A percentile compares a stretch with the other conserved stretches of the same genome.
phyloP scores from a whole-genome alignment of 306 rosid species.

The peach (Prunus persica) region DNA sequence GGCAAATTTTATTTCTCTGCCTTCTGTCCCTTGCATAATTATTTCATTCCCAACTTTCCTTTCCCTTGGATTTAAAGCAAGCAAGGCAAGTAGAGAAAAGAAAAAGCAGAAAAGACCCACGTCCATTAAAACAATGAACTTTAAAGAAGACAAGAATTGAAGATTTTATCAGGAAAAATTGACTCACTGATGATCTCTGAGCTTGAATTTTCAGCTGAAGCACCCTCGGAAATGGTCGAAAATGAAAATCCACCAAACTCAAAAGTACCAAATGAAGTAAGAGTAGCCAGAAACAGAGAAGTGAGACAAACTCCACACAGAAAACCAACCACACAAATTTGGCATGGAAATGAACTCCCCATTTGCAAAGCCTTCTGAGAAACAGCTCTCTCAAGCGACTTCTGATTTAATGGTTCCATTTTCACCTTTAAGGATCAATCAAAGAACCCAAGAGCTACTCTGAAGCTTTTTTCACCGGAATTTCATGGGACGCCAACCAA shows the following conservation, averaged over 20 bases:
- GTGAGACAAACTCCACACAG: conserved; percentile 81
- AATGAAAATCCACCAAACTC: conserved; percentile 55
- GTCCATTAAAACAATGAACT: neutral
- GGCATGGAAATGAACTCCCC: conserved; percentile 80
- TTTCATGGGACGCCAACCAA: conserved; percentile 26
- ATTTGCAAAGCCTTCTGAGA: conserved; percentile 82
- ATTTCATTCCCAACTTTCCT: neutral
- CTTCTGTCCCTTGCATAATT: neutral
- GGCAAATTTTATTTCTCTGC: conserved; percentile 6
- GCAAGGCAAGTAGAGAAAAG: neutral
- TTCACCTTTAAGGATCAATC: neutral
- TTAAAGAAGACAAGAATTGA: neutral
- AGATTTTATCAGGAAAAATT: neutral
- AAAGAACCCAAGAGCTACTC: conserved; percentile 5
- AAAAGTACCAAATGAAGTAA: conserved; percentile 66
- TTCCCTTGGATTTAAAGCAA: conserved; percentile 2
- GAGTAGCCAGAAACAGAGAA: conserved; percentile 66
- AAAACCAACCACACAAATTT: conserved; percentile 87
- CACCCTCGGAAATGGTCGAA: conserved; percentile 37
- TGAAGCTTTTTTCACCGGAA: conserved; percentile 16
- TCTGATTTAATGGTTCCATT: conserved; percentile 56
- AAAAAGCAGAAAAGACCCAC: neutral
- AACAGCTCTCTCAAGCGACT: conserved; percentile 67
- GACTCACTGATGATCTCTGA: conserved; percentile 56
- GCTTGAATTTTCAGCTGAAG: conserved; percentile 44